These are phyloP conservation scores for Boletus subcaerulescens DNA, from an alignment of 768 basidiomycete genomes.

Conservation along the genomic window DNA sequence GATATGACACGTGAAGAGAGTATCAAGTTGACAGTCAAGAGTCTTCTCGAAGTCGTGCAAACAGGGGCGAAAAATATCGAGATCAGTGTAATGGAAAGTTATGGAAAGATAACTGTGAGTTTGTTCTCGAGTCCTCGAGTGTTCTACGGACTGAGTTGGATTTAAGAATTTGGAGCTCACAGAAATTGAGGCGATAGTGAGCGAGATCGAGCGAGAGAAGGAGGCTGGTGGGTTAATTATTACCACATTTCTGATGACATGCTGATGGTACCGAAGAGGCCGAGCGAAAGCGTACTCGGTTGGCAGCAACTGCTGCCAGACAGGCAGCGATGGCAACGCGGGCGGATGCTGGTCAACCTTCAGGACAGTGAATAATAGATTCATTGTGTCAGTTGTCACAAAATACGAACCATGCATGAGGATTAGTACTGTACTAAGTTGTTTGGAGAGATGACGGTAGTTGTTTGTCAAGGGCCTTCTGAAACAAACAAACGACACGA, in stretches of 20 bases:
- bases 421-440: too few species aligned
- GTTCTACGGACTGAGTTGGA: neutral
- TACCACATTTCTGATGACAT: neutral
- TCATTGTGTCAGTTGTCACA: conserved; percentile 10
- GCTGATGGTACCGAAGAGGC: conserved; percentile 59
- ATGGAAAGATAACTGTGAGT: conserved; percentile 85
- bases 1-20: conserved; percentile 85
- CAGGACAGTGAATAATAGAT: conserved; percentile 33
- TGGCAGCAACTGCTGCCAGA: conserved; percentile 89
- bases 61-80: conserved; percentile 99
- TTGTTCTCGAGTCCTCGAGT: neutral
- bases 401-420: conserved; percentile 2
- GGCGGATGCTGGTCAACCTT: conserved; percentile 36
- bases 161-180: conserved; percentile 75
- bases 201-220: conserved; percentile 95
- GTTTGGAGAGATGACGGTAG: neutral
- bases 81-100: conserved; percentile 95
- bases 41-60: conserved; percentile 95
- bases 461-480: conserved; percentile 27
- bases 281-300: conserved; percentile 85
- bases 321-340: conserved; percentile 84
- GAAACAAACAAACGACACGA: conserved; percentile 26
- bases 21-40: conserved; percentile 94
- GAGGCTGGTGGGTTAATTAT: conserved; percentile 66
- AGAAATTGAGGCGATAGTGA: conserved; percentile 90